These are phyloP conservation scores for Wickerhamiella occidentalis DNA, from an alignment of 805 yeast species.

Conservation along the genomic window DNA sequence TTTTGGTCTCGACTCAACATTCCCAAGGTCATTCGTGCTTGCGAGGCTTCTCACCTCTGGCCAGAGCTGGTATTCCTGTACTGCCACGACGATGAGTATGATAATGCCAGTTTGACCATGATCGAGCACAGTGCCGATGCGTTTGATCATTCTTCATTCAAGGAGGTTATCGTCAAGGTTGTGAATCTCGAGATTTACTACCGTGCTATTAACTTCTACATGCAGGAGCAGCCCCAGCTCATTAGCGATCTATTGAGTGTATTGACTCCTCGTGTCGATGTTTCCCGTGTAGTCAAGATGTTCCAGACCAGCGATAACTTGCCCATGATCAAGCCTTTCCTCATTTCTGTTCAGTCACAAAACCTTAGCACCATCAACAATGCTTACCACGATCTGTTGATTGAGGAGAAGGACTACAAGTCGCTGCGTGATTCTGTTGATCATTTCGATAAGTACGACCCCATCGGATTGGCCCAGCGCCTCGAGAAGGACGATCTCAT, in stretches of 20 bases:
- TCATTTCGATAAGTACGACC: slow-evolving; percentile 80
- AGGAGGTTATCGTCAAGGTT: slow-evolving; percentile 88
- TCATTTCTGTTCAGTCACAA: slow-evolving; percentile 80
- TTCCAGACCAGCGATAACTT: slow-evolving; percentile 91
- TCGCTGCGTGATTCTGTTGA: slow-evolving; percentile 80
- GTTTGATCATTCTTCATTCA: slow-evolving; percentile 86
- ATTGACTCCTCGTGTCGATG: slow-evolving; percentile 78
- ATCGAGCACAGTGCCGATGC: slow-evolving; percentile 89
- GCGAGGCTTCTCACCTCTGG: slow-evolving; percentile 90
- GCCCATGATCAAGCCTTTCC: slow-evolving; percentile 91
- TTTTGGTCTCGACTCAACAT: slow-evolving; percentile 98
- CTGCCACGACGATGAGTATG: slow-evolving; percentile 99
- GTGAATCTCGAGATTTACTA: slow-evolving; percentile 93
- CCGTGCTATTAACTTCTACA: slow-evolving; percentile 91
- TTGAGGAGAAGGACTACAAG: slow-evolving; percentile 93
- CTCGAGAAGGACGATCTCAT: slow-evolving; percentile 82
- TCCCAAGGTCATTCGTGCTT: slow-evolving; percentile 91
- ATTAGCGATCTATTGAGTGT: slow-evolving; percentile 76
- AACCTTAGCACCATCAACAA: slow-evolving; percentile 84
- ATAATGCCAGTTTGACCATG: slow-evolving; percentile 92
- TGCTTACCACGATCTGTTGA: slow-evolving; percentile 89
- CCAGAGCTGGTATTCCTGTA: slow-evolving; percentile 91
- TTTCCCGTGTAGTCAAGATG: slow-evolving; percentile 87
- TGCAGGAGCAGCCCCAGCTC: slow-evolving; percentile 82
- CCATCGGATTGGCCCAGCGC: slow-evolving; percentile 81